Conservation (phyloP, 352 stramenopile genomes). For the Globisporangium parvum region DNA sequence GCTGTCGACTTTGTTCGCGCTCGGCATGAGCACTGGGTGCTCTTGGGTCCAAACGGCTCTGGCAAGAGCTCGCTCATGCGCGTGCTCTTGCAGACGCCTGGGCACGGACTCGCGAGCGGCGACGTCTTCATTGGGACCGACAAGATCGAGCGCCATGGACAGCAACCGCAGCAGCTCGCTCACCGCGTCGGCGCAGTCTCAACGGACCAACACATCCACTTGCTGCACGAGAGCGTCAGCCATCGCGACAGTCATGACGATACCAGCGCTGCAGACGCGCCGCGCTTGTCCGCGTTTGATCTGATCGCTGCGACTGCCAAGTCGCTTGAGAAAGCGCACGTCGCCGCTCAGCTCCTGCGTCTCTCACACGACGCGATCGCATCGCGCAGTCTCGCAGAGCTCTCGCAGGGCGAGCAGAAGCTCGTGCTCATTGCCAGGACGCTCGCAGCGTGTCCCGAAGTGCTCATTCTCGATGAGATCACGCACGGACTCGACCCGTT, state of each 20-base stretch:
- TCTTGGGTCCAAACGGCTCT: constrained; percentile 66
- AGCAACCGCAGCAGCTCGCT: not conserved
- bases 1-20: constrained; percentile 45
- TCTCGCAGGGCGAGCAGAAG: constrained; percentile 92
- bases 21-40: constrained; percentile 52
- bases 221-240: constrained; percentile 38
- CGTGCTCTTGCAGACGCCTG: constrained; percentile 54
- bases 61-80: constrained; percentile 77
- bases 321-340: constrained; percentile 21
- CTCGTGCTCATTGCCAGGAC: constrained; percentile 84
- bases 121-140: constrained; percentile 25
- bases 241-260: constrained; percentile 1
- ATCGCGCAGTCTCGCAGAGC: constrained; percentile 42
- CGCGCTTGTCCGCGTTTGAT: constrained; percentile 18
- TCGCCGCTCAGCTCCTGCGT: constrained; percentile 30
- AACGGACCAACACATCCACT: constrained; percentile 86
- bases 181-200: constrained; percentile 72
- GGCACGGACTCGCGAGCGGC: constrained; percentile 39
- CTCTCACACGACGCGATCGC: constrained; percentile 24
- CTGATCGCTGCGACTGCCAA: constrained; percentile 41
- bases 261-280: constrained; percentile 10
- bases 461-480: constrained; percentile 91
- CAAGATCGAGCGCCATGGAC: constrained; percentile 8
- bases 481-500: constrained; percentile 88
- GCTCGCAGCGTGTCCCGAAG: constrained; percentile 55